phyloP scores from a whole-genome alignment of 2,329 filamentous ascomycete genomes.

The Calonectria pteridis region DNA sequence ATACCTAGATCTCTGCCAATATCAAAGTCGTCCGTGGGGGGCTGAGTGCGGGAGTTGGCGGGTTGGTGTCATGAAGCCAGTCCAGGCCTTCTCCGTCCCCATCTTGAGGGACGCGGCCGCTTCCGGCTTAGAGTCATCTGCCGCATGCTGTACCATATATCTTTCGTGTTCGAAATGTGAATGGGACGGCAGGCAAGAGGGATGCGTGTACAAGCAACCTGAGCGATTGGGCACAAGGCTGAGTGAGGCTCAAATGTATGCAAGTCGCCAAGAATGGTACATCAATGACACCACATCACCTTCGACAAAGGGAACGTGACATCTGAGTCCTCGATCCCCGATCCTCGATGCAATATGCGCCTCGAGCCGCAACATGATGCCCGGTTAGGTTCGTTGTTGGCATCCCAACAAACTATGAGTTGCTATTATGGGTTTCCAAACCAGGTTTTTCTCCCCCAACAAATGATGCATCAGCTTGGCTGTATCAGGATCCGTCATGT shows the following conservation, averaged over 20 bases:
- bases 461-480: background rate
- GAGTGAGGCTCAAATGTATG: background rate
- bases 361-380: background rate
- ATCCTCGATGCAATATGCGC: background rate
- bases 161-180: background rate
- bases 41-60: too few relatives aligned
- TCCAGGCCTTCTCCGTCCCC: background rate
- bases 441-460: background rate
- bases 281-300: background rate
- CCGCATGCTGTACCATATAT: background rate
- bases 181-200: background rate
- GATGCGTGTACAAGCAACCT: background rate
- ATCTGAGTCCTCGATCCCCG: background rate
- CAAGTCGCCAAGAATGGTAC: background rate
- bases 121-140: background rate
- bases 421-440: background rate
- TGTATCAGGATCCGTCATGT: background rate
- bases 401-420: background rate
- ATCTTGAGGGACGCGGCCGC: background rate
- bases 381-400: background rate
- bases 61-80: background rate
- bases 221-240: background rate
- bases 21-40: background rate
- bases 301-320: background rate
- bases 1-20: too few relatives aligned